Evolutionary conservation across 257 asterid species (phyloP).

Genomic region (Ilex aquifolium): DNA sequence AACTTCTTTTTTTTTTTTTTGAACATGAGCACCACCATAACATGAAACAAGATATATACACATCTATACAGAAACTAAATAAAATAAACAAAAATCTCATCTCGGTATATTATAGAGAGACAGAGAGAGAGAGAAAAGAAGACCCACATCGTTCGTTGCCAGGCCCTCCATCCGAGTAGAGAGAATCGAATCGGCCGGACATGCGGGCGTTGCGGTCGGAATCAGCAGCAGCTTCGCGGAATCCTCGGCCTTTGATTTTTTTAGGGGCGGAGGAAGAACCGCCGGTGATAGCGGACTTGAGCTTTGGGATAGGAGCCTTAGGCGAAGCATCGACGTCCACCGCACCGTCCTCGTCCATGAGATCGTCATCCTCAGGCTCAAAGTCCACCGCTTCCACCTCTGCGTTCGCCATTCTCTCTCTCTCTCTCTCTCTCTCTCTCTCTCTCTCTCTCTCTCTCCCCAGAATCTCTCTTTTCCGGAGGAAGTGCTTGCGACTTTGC

Average conservation of each 20-base stretch:
- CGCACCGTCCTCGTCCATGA: slow-evolving; percentile 89
- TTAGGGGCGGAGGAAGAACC: slow-evolving; percentile 57
- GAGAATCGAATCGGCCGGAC: slow-evolving; percentile 80
- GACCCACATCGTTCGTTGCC: slow-evolving; percentile 91
- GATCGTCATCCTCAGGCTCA: slow-evolving; percentile 96
- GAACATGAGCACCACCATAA: no score
- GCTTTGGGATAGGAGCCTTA: slow-evolving; percentile 53
- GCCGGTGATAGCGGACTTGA: slow-evolving; percentile 80
- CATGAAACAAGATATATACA: no score
- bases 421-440: background rate
- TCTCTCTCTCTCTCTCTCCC: background rate
- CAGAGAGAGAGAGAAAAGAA: slow-evolving; percentile 11
- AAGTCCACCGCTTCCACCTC: slow-evolving; percentile 91
- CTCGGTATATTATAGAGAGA: background rate
- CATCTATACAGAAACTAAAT: no score
- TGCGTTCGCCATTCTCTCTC: slow-evolving; percentile 58
- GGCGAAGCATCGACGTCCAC: slow-evolving; percentile 35
- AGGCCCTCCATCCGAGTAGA: slow-evolving; percentile 76
- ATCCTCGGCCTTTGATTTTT: slow-evolving; percentile 96
- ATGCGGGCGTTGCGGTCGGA: slow-evolving; percentile 87
- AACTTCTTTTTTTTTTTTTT: no score
- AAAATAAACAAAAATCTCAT: no score
- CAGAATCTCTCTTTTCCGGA: no score
- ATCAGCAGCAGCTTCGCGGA: slow-evolving; percentile 77
- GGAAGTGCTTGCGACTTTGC: no score